Evolutionary conservation across 164 flowering plant genomes (phyloP).

Genomic region (Vitis labrusca): DNA sequence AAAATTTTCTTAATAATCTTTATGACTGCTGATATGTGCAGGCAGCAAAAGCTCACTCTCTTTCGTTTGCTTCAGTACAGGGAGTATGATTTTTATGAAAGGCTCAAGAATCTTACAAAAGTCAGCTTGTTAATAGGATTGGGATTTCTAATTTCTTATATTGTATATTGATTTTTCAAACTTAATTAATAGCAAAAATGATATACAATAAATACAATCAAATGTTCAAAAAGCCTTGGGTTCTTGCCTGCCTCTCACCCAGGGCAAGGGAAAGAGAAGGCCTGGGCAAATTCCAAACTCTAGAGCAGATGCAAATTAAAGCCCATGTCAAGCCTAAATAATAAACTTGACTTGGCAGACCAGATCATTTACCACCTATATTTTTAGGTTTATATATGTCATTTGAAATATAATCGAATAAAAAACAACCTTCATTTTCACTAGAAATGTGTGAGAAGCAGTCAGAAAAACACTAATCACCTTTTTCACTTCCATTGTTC

Average conservation of each 20-base stretch:
- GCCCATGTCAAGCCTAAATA: neutral
- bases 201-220: too few species aligned
- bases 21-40: slow-evolving; percentile 19
- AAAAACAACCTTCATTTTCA: neutral
- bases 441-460: neutral
- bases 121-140: neutral
- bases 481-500: neutral
- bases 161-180: neutral
- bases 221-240: too few species aligned
- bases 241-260: too few species aligned
- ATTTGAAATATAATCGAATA: neutral
- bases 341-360: neutral
- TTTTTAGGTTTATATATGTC: too few species aligned
- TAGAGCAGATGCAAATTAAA: neutral
- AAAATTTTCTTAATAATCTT: slow-evolving; percentile 10
- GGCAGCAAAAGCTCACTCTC: slow-evolving; percentile 29
- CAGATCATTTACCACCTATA: too few species aligned
- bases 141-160: neutral
- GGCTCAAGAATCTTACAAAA: neutral
- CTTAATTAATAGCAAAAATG: neutral
- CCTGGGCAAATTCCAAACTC: too few species aligned
- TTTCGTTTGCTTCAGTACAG: too few species aligned
- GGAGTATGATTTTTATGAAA: too few species aligned
- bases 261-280: too few species aligned
- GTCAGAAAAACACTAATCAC: neutral